These are phyloP conservation scores for Echinosophora koreensis DNA, from an alignment of 306 rosid genomes.

Conservation along the genomic window DNA sequence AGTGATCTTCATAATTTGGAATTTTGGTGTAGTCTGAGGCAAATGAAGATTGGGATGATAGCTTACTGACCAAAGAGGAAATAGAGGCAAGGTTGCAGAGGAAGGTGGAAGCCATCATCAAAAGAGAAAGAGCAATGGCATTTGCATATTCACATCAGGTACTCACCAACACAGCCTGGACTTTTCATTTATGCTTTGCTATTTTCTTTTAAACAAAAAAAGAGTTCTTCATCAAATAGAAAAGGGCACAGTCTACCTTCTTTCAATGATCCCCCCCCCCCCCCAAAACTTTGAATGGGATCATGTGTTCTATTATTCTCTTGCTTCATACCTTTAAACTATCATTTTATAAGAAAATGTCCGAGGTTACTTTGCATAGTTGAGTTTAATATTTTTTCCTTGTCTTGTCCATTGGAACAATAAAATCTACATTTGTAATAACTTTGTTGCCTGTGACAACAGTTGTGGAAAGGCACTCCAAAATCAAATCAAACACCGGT, in stretches of 20 bases:
- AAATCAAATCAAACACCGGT: conserved; percentile 69
- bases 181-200: conserved; percentile 2
- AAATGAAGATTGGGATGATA: conserved; percentile 90
- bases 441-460: conserved; percentile 48
- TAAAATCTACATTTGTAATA: not conserved
- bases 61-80: conserved; percentile 91
- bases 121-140: conserved; percentile 97
- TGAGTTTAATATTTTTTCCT: not conserved
- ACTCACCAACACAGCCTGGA: conserved; percentile 38
- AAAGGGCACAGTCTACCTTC: not conserved
- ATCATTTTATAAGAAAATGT: not conserved
- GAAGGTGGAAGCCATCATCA: conserved; percentile 88
- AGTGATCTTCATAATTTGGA: conserved; percentile 40
- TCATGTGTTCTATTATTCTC: not conserved
- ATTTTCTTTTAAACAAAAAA: not conserved
- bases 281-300: not conserved
- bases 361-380: conserved; percentile 7
- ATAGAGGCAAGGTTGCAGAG: conserved; percentile 84
- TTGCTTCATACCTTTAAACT: conserved; percentile 16
- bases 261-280: not conserved
- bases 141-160: conserved; percentile 96
- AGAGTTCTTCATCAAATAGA: not conserved
- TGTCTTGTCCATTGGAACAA: conserved; percentile 9
- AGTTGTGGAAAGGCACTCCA: conserved; percentile 88
- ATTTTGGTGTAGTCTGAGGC: conserved; percentile 73